Evolutionary conservation across 768 basidiomycete genomes (phyloP).

Genomic region (Amanita jacksonii): DNA sequence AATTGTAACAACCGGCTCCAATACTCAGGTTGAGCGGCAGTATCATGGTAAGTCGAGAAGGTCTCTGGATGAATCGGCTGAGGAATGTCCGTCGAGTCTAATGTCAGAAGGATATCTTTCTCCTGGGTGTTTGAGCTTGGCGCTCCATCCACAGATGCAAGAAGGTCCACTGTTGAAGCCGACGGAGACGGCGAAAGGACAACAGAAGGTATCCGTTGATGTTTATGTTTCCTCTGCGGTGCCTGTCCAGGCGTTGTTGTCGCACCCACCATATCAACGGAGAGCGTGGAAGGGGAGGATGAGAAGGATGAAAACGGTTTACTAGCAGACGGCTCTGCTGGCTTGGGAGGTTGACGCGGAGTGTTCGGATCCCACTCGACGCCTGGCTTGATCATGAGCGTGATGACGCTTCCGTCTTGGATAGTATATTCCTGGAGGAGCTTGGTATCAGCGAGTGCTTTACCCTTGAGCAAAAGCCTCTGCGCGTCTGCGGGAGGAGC

Average conservation of each 20-base stretch:
- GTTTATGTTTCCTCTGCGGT: constrained; percentile 28
- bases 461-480: constrained; percentile 87
- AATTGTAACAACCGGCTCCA: constrained; percentile 67
- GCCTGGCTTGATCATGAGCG: constrained; percentile 79
- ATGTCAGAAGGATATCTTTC: constrained; percentile 59
- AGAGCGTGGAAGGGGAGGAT: constrained; percentile 14
- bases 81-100: constrained; percentile 42
- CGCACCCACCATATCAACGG: constrained; percentile 17
- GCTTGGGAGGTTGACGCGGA: constrained; percentile 16
- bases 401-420: constrained; percentile 72
- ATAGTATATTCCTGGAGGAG: constrained; percentile 87
- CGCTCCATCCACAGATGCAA: neutral
- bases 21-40: constrained; percentile 69
- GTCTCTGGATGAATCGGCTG: constrained; percentile 34
- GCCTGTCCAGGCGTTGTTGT: constrained; percentile 17
- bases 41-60: constrained; percentile 49
- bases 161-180: constrained; percentile 21
- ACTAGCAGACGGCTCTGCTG: constrained; percentile 8
- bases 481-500: constrained; percentile 78
- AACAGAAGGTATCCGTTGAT: constrained; percentile 67
- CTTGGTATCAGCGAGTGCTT: constrained; percentile 82
- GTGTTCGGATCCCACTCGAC: constrained; percentile 50
- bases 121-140: constrained; percentile 22
- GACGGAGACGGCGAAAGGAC: constrained; percentile 74
- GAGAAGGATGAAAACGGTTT: constrained; percentile 16